Evolutionary conservation across 2,329 filamentous ascomycete genomes (phyloP).

Genomic region (Arachnomyces sp.): DNA sequence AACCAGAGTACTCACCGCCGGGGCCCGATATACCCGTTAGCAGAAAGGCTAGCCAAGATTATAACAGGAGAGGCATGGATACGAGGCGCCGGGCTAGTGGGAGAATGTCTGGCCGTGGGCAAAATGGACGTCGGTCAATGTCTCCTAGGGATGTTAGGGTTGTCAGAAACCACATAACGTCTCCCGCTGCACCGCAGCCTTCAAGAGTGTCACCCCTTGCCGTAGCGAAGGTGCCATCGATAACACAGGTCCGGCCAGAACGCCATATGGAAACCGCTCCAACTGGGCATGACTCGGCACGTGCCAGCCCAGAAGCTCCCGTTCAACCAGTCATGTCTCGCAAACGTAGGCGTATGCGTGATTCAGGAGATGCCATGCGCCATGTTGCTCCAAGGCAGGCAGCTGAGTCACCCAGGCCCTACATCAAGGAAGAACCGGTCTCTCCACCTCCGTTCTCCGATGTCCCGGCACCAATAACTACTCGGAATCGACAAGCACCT

Average conservation of each 20-base stretch:
- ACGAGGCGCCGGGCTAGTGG: conserved; percentile 35
- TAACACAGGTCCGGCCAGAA: conserved; percentile 44
- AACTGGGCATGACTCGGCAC: conserved; percentile 25
- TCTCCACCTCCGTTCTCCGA: conserved; percentile 52
- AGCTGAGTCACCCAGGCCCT: conserved; percentile 34
- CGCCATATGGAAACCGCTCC: conserved; percentile 21
- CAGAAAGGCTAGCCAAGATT: not conserved
- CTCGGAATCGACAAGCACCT: conserved; percentile 28
- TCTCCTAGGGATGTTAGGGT: conserved; percentile 50
- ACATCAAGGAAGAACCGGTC: conserved; percentile 57
- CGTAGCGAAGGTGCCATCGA: conserved; percentile 42
- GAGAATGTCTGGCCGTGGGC: conserved; percentile 32
- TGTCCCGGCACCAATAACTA: conserved; percentile 30
- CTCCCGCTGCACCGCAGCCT: conserved; percentile 67
- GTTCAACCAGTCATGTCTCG: conserved; percentile 38
- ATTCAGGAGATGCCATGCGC: conserved; percentile 27
- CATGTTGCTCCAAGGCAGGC: conserved; percentile 27
- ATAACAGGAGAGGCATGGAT: too few species aligned
- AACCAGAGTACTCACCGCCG: conserved; percentile 43
- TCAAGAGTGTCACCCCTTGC: conserved; percentile 58
- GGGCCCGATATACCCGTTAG: conserved; percentile 31
- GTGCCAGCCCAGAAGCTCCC: conserved; percentile 38
- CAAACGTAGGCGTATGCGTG: conserved; percentile 45
- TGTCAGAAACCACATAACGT: conserved; percentile 65
- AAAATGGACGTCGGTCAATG: conserved; percentile 31